Conservation (phyloP, 352 stramenopile genomes). For the Halophytophthora polymorphica region DNA sequence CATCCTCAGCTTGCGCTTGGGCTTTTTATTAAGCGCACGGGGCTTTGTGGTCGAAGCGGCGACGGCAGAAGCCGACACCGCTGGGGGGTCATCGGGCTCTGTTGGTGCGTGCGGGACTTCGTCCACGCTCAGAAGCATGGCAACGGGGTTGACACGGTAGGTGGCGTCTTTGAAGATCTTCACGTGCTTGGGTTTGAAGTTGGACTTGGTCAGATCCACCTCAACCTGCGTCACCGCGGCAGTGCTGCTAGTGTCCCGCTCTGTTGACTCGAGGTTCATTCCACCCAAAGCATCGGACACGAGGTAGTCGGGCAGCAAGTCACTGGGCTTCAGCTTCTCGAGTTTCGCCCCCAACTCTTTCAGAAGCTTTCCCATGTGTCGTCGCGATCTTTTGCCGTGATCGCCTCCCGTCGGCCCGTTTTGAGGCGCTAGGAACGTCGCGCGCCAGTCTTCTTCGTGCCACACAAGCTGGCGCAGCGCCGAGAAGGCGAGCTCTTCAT, state of each 20-base stretch:
- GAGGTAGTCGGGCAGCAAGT: constrained; percentile 40
- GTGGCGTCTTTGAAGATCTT: constrained; percentile 29
- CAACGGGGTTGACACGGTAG: constrained; percentile 52
- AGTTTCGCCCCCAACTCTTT: constrained; percentile 15
- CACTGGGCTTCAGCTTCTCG: constrained; percentile 11
- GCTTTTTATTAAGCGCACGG: constrained; percentile 37
- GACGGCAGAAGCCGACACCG: not conserved
- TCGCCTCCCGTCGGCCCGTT: constrained; percentile 1
- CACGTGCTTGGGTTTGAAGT: constrained; percentile 30
- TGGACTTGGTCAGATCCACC: constrained; percentile 26
- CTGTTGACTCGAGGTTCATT: constrained; percentile 2
- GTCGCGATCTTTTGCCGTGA: constrained; percentile 6
- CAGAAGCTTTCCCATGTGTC: constrained; percentile 19
- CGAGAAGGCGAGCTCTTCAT: constrained; percentile 20
- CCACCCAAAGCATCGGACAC: constrained; percentile 19
- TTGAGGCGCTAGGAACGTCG: constrained; percentile 9
- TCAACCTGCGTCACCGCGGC: constrained; percentile 9
- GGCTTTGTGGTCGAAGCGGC: constrained; percentile 5
- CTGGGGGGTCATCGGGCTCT: too few species aligned
- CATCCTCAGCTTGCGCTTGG: constrained; percentile 23
- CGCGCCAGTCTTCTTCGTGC: constrained; percentile 25
- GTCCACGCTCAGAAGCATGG: constrained; percentile 32
- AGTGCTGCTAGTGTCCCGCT: constrained; percentile 1
- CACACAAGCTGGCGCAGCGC: constrained; percentile 30
- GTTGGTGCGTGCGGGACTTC: constrained; percentile 36